Base-by-base conservation (phyloP, 2,329 filamentous ascomycete species). In the Emmonsiellopsis sp. region DNA sequence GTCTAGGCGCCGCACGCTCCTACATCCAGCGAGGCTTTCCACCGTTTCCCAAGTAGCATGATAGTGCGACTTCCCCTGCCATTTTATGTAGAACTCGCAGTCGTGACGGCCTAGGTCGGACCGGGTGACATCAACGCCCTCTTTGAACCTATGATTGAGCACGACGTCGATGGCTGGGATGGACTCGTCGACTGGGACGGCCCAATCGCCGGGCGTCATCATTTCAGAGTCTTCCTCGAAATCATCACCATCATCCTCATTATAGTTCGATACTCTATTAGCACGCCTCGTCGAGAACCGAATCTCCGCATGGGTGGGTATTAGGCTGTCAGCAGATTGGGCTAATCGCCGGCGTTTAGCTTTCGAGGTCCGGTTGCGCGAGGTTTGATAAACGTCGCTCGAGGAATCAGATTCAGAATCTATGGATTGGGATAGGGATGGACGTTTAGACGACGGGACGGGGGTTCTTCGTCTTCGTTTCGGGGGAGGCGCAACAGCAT, bases 1-100 rank as follows among this genome's bases (percentile, higher is more conserved):
- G 65, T 97, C 93, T 6, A 98, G 79, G 55, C 91, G 90, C 48
- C 91, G 87, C 60, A 86, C 85, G 56, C 93, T 92, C 57, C 88
- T 88, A 65, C 85, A 86, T n/a, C 84, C 81, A 27, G 82, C 78
- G 32, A 96, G 80, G 17, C 77, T 80, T 53, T 88, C 84, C 55
- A 85, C 85, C 0, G 84, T 85, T 70, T 97, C 91, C 92, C 93
- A 98, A 0, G 90, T 95, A 53, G 94, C 88, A 73, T 98, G 93
- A 61, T 95, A 85, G 67, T 98, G 90, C 9, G 93, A 95, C 70
- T 90, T 88, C 60, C 86, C 88, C 70, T 96, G 88, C 93, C 94
- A 98, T 74, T 98, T 98, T 71, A 98, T 90, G 60, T 82, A 77
- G 62, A 83, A 98, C 64, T 97, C 89, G 62, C 93, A 96, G 65